These are phyloP conservation scores for Heliocybe sulcata DNA, from an alignment of 1,284 basidiomycete genomes.

Conservation along the genomic window DNA sequence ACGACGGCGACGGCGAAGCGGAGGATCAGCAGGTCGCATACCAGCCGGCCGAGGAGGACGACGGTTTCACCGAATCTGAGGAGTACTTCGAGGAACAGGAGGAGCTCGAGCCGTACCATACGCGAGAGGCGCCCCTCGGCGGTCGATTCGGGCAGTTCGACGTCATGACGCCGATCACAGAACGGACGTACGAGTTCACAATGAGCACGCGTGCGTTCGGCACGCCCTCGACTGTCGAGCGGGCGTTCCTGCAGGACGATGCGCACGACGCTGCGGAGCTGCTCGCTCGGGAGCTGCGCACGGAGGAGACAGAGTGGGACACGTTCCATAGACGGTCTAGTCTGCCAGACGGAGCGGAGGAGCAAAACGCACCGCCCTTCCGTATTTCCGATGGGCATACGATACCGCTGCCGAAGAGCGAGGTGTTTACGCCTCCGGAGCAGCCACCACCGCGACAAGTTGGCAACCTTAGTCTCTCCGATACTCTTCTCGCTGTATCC, in stretches of 20 bases:
- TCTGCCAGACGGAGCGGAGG: slow-evolving; percentile 1
- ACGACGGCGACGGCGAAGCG: slow-evolving; percentile 12
- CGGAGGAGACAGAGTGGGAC: slow-evolving; percentile 5
- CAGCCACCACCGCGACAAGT: slow-evolving; percentile 30
- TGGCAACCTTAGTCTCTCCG: slow-evolving; percentile 53
- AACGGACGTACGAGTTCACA: slow-evolving; percentile 85
- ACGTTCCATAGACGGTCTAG: not conserved
- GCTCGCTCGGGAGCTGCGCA: slow-evolving; percentile 40
- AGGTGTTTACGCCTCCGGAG: slow-evolving; percentile 16
- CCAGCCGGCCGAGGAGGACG: slow-evolving; percentile 5
- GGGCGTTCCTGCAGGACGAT: slow-evolving; percentile 28
- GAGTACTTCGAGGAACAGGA: slow-evolving; percentile 29
- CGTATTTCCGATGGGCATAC: slow-evolving; percentile 12
- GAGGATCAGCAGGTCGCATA: slow-evolving; percentile 1
- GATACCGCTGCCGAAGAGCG: slow-evolving; percentile 13
- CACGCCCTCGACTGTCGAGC: slow-evolving; percentile 17
- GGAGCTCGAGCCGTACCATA: slow-evolving; percentile 27
- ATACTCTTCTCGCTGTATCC: slow-evolving; percentile 52
- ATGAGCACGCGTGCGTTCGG: slow-evolving; percentile 41
- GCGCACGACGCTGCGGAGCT: slow-evolving; percentile 46
- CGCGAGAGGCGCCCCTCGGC: slow-evolving; percentile 42
- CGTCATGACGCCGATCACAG: slow-evolving; percentile 93
- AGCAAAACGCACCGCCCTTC: slow-evolving; percentile 10
- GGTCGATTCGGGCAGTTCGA: slow-evolving; percentile 74
- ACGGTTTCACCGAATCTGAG: slow-evolving; percentile 15